Base-by-base conservation (phyloP, 108 stramenopile genomes). In the Stephanodiscus minutulus region DNA sequence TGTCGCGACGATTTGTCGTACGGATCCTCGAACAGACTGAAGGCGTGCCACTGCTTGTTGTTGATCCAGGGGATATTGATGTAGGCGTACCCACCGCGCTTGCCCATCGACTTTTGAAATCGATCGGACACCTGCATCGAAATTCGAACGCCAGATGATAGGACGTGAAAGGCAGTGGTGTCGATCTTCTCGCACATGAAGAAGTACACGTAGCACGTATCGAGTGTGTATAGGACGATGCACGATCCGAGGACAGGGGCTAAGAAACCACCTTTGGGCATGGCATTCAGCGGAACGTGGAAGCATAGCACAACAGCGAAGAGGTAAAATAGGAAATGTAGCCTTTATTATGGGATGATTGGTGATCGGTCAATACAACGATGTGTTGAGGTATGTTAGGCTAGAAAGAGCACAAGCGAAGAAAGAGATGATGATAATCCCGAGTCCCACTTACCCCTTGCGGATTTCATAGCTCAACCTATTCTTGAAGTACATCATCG, bases 131-230 rank as follows among this genome's bases (percentile, higher is more conserved):
- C 77, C 15, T 36, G 37, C 82, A 83, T 74, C 0, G 77, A 68
- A 36, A 83, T 69, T n/a, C 67, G 66, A 12, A 83, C 82, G 5
- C 82, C 82, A 10, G 59, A 48, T 6, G 76, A 47, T 4, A 83
- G 24, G 10, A 79, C 82, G 39, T 73, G 64, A n/a, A 66, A 73
- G 2, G 56, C 20, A 1, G 78, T 70, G 3, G 78, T 79, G n/a
- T 79, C 74, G 0, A 83, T 78, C 8, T 79, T 79, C 31, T 83
- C 83, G 7, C 73, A 70, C 83, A 83, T 83, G 68, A 74, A 75
- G 39, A 79, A 48, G 24, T 76, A 66, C 21, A 59, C 66, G 31
- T 74, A 79, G 25, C 43, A 21, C 0, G 67, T 37, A 69, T 83
- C 83, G 2, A 83, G 35, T 12, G 61, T 50, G 67, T 83, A 83